phyloP scores from a whole-genome alignment of 2,329 filamentous ascomycete species.

The Thelonectria rubi region DNA sequence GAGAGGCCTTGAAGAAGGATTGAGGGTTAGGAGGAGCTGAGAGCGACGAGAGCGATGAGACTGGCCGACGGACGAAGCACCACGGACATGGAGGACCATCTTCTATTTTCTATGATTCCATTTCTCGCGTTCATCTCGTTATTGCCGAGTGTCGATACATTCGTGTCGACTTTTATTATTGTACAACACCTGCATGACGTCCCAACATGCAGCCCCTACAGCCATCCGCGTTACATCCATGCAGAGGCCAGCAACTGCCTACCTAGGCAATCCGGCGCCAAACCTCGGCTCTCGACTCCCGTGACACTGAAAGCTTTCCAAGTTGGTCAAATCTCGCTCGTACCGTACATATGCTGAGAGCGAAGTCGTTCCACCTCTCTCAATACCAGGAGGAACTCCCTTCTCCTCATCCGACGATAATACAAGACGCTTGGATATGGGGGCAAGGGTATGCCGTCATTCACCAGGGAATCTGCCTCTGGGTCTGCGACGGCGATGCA shows the following conservation, averaged over 20 bases:
- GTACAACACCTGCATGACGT: conserved; percentile 17
- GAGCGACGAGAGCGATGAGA: conserved; percentile 3
- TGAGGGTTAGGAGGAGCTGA: conserved; percentile 15
- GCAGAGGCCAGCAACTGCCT: not conserved
- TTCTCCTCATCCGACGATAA: conserved; percentile 38
- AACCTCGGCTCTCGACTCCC: not conserved
- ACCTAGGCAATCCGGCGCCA: not conserved
- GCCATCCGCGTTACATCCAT: conserved; percentile 3
- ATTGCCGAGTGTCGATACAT: conserved; percentile 25
- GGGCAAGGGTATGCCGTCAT: conserved; percentile 22
- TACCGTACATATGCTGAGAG: conserved; percentile 18
- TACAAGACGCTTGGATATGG: conserved; percentile 16
- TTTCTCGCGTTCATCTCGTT: not conserved
- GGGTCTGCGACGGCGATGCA: conserved; percentile 67
- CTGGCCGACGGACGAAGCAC: conserved; percentile 2
- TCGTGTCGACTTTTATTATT: conserved; percentile 15
- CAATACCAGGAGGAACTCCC: conserved; percentile 48
- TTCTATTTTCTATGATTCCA: not conserved
- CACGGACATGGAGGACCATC: not conserved
- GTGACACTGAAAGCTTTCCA: conserved; percentile 1
- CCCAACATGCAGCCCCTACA: conserved; percentile 15
- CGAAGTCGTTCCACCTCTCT: conserved; percentile 43
- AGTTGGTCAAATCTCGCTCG: conserved; percentile 10
- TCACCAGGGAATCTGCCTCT: conserved; percentile 49
- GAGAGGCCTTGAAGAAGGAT: conserved; percentile 59